Evolutionary conservation across 2,329 filamentous ascomycete species (phyloP), one percentile per base, ranked within the genome.

Genomic region (Nigrospora osmanthi): DNA sequence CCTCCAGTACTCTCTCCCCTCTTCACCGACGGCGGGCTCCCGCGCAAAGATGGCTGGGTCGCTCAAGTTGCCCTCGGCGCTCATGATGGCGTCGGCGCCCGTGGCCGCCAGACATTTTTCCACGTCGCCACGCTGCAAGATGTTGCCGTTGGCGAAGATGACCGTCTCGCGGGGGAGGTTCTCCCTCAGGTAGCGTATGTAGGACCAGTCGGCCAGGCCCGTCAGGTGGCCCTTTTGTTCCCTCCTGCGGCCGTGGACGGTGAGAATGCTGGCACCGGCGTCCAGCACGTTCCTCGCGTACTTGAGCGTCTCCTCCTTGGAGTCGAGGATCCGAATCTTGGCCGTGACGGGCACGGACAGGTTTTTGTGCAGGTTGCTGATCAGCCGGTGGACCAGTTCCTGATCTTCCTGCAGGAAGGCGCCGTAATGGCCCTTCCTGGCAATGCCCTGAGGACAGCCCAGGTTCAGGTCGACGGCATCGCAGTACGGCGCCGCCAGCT

Each of bases 171-270:
- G 69, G 0, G 91, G 91, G 30, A 98, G 68, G 49, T 84, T 85
- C 11, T 95, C 87, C 40, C 93, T 75, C 52, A 98, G 66, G 58
- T 87, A 91, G 5, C 83, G 78, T 46, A 98, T 83, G 58, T 85
- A 80, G n/a, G 69, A 70, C 93, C 93, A 98, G 66, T 98, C 89
- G 5, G 93, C 93, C 33, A 97, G 56, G 0, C 93, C 93, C 0
- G 93, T 98, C 58, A 95, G 78, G 61, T 98, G 93, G 0, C 93
- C 91, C 69, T 98, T 98, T 63, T 97, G 91, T 58, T 97, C 89
- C 51, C 93, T 75, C 51, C 80, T 77, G 33, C 93, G 76, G 1
- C 93, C 93, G 69, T 98, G 93, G 0, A 98, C 87, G 0, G 93
- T 93, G 49, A 98, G 74, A 45, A 97, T 90, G 55, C 88, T 96